Evolutionary conservation across 768 basidiomycete species (phyloP).

Genomic region (Tricholoma matsutake): DNA sequence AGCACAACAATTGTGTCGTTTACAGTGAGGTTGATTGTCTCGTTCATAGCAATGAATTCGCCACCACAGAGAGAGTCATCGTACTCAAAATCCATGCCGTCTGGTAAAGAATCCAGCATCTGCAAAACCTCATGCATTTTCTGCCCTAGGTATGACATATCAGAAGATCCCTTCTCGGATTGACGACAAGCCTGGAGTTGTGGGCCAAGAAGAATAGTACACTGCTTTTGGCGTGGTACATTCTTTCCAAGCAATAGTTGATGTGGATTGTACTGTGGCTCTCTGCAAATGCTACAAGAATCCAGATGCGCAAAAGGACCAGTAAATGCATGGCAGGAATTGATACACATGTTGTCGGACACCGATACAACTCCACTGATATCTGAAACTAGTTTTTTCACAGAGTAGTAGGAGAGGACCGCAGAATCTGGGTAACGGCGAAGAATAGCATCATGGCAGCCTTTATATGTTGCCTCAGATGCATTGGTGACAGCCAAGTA

Average conservation of each 20-base stretch:
- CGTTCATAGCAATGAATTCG: conserved; percentile 1
- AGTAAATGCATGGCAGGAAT: conserved; percentile 22
- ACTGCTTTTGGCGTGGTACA: not conserved
- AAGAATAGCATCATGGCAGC: conserved; percentile 3
- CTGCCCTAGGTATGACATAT: not conserved
- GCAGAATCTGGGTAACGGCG: conserved; percentile 3
- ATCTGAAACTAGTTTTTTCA: conserved; percentile 10
- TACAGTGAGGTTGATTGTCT: not conserved
- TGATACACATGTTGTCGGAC: conserved; percentile 23
- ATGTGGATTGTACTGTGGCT: not conserved
- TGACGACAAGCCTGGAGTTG: not conserved
- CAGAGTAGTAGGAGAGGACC: conserved; percentile 7
- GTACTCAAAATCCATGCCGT: not conserved
- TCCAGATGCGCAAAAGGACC: conserved; percentile 17
- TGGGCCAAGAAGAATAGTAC: conserved; percentile 1
- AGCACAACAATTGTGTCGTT: conserved; percentile 1
- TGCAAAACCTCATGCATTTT: not conserved
- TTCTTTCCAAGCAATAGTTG: conserved; percentile 2
- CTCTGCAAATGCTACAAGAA: conserved; percentile 8
- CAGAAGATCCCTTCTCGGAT: not conserved
- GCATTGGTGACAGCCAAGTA: conserved; percentile 2
- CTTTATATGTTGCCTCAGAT: conserved; percentile 6
- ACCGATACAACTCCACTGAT: conserved; percentile 12
- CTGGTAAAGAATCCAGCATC: not conserved
- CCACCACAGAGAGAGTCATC: conserved; percentile 5